phyloP scores from a whole-genome alignment of 345 rosid species.

The Conringia planisiliqua region DNA sequence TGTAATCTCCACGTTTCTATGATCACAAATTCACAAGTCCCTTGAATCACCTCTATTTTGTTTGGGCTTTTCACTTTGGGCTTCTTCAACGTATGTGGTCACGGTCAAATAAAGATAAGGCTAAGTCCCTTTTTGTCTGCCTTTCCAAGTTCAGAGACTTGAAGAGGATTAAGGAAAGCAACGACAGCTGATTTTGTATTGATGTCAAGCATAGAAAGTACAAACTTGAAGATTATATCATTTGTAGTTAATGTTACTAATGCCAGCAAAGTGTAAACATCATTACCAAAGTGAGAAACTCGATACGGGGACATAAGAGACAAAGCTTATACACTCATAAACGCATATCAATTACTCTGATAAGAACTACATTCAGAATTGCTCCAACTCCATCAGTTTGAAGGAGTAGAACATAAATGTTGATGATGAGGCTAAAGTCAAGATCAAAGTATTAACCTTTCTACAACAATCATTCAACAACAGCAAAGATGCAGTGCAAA shows the following conservation, averaged over 20 bases:
- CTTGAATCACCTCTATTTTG: constrained; percentile 9
- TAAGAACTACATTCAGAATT: neutral
- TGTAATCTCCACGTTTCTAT: constrained; percentile 12
- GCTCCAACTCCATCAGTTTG: neutral
- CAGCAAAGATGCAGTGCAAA: neutral
- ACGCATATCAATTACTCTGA: neutral
- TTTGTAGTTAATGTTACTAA: neutral
- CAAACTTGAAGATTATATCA: neutral
- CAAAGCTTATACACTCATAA: neutral
- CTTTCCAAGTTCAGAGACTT: neutral
- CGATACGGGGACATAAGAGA: neutral
- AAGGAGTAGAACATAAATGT: neutral
- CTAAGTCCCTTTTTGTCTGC: neutral
- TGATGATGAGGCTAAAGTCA: neutral
- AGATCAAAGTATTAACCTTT: constrained; percentile 4
- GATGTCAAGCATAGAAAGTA: neutral
- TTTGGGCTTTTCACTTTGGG: constrained; percentile 28
- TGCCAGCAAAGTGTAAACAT: neutral
- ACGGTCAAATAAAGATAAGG: neutral
- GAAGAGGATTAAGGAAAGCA: neutral
- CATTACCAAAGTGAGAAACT: neutral
- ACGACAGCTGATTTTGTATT: neutral
- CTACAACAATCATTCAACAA: neutral
- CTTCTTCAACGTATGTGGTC: neutral
- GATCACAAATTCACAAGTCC: constrained; percentile 12